These are phyloP conservation scores for Lathyrus tuberosus DNA, from an alignment of 306 rosid species.

Conservation along the genomic window DNA sequence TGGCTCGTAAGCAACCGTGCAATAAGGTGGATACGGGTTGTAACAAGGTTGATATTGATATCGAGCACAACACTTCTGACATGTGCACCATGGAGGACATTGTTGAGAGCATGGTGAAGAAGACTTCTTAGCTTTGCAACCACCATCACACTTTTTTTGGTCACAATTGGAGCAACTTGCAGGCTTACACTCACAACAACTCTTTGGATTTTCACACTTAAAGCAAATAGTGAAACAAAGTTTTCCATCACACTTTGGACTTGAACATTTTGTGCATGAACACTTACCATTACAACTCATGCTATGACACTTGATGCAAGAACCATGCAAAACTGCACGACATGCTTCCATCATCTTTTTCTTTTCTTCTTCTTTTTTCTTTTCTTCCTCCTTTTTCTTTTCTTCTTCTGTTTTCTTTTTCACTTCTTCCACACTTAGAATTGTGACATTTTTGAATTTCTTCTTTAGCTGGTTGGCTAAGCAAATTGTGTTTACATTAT, in stretches of 20 bases:
- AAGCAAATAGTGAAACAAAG: background rate
- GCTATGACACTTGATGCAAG: background rate
- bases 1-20: slow-evolving; percentile 32
- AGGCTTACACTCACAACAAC: slow-evolving; percentile 12
- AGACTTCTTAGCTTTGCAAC: background rate
- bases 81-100: slow-evolving; percentile 33
- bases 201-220: background rate
- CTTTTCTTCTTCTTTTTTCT: background rate
- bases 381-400: slow-evolving; percentile 5
- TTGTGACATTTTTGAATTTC: slow-evolving; percentile 33
- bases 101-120: background rate
- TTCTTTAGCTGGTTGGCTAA: slow-evolving; percentile 37
- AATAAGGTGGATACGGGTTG: slow-evolving; percentile 23
- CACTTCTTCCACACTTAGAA: slow-evolving; percentile 40
- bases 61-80: slow-evolving; percentile 11
- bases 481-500: slow-evolving; percentile 28
- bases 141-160: background rate
- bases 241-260: background rate
- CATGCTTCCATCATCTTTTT: slow-evolving; percentile 5
- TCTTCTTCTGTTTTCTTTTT: background rate
- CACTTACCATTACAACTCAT: background rate
- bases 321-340: background rate
- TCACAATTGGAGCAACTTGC: slow-evolving; percentile 1
- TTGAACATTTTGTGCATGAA: slow-evolving; percentile 7
- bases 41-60: slow-evolving; percentile 4